These are phyloP conservation scores for Aureobasidium subglaciale DNA, from an alignment of 2,329 filamentous ascomycete genomes.

Conservation along the genomic window DNA sequence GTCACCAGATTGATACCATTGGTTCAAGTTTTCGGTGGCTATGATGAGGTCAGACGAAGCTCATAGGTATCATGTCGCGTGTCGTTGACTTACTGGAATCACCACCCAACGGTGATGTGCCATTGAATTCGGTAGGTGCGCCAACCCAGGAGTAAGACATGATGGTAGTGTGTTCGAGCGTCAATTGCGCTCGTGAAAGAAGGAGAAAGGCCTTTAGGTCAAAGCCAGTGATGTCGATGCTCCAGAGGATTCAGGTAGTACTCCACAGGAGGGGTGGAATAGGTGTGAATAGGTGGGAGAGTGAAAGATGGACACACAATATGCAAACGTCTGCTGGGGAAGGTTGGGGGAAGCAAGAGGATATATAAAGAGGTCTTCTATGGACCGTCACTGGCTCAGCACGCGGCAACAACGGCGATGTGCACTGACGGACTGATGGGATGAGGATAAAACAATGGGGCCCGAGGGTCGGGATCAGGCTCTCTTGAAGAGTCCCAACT, in stretches of 20 bases:
- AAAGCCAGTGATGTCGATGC: background rate
- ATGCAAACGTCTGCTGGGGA: constrained; percentile 9
- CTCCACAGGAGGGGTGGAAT: background rate
- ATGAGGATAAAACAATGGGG: constrained; percentile 10
- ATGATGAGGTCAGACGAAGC: constrained; percentile 15
- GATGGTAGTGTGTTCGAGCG: constrained; percentile 24
- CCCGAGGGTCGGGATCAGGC: constrained; percentile 11
- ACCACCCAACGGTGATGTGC: constrained; percentile 59
- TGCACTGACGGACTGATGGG: constrained; percentile 15
- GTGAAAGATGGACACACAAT: constrained; percentile 1
- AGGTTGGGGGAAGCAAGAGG: constrained; percentile 7
- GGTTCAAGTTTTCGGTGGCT: constrained; percentile 85
- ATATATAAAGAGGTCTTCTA: constrained; percentile 15
- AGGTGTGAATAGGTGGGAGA: background rate
- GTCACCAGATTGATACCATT: constrained; percentile 89
- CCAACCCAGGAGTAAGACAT: constrained; percentile 46
- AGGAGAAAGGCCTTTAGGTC: background rate
- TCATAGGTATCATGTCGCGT: background rate
- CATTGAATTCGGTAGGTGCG: constrained; percentile 41
- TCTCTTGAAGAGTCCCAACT: constrained; percentile 11
- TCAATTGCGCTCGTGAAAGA: constrained; percentile 15
- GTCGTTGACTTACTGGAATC: constrained; percentile 61
- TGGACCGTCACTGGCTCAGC: constrained; percentile 13
- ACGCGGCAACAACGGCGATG: constrained; percentile 14
- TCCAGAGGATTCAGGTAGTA: background rate